These are phyloP conservation scores for Pseudogymnoascus sp. DNA, from an alignment of 2,329 filamentous ascomycete genomes.

Conservation along the genomic window DNA sequence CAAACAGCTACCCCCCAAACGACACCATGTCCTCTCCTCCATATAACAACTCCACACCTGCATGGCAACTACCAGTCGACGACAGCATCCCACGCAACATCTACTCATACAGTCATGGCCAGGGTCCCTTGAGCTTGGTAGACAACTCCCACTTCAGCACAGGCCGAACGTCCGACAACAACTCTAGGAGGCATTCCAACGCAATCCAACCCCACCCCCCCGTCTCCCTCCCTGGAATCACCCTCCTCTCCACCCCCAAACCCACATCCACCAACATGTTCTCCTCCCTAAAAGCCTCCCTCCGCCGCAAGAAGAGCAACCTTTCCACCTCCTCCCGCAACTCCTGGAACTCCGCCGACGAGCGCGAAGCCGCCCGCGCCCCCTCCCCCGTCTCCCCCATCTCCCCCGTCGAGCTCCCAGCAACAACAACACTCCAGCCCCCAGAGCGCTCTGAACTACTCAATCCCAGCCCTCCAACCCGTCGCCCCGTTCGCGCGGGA, in stretches of 20 bases:
- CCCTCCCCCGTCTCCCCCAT: not conserved
- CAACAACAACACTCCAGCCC: not conserved
- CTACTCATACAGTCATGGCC: not conserved
- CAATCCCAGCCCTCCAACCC: not conserved
- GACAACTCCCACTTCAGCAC: not conserved
- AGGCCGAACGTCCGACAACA: not conserved
- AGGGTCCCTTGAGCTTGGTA: not conserved
- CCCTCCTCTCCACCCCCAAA: not conserved
- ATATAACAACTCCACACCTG: not conserved
- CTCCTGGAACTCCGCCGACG: not conserved
- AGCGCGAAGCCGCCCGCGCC: not conserved
- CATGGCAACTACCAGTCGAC: not conserved
- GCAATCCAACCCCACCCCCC: not conserved
- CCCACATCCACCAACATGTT: not conserved
- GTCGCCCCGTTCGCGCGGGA: slow-evolving; percentile 16
- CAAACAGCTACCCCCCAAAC: not conserved
- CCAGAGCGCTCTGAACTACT: not conserved
- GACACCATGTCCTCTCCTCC: not conserved
- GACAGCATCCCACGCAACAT: not conserved
- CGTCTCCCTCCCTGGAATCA: not conserved
- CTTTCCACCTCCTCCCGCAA: not conserved
- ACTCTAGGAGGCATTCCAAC: not conserved
- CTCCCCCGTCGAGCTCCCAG: not conserved
- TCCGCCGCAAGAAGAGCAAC: not conserved
- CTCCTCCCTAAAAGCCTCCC: not conserved